Base-by-base conservation (phyloP, 176 grass and related monocot genomes). In the Miscanthus lutarioriparius region DNA sequence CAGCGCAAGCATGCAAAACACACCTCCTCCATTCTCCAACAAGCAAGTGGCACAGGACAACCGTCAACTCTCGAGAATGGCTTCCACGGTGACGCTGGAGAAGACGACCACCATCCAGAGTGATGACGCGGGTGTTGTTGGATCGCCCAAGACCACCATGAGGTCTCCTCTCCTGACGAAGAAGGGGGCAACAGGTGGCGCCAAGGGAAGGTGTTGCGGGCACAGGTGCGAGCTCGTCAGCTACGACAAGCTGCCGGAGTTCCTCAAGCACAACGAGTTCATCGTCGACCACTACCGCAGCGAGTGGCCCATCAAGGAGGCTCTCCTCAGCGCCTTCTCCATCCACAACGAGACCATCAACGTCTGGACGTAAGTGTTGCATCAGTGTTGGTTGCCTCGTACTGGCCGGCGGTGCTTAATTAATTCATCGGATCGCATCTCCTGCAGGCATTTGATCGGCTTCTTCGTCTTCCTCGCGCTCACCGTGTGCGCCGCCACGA, bases 331-430 rank as follows among this genome's bases (percentile, higher is more conserved):
- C 70, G 78, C 68, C 53, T 95, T 95, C 74, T 59, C 88, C 4
- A 30, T 95, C 48, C 93, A 95, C 82, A 95, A 95, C 80, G 93
- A 95, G 77, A 95, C 93, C 56, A 62, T 95, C 74, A 95, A 95
- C 81, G 70, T 95, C 36, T 92, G 93, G 91, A 95, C 88, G 86
- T 95, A 89, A 82, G 93, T 19, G 28, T 64, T 36, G 8, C 4
- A 3, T 32, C 1, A 5, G 14, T n/a, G 7, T 3, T 10, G 0
- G n/a, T 27, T 64, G 61, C 1, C 25, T 64, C 22, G 54, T 23
- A 7, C 8, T 23, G 54, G 2, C 51, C 51, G 53, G 8, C 19
- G 19, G 58, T 25, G 59, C 10, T 62, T 1, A 62, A n/a, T 54
- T 58, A 16, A 56, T 10, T 23, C 54, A 27, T 64, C 10, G 23